Evolutionary conservation across 352 stramenopile species (phyloP).

Genomic region (Pythium monospermum): DNA sequence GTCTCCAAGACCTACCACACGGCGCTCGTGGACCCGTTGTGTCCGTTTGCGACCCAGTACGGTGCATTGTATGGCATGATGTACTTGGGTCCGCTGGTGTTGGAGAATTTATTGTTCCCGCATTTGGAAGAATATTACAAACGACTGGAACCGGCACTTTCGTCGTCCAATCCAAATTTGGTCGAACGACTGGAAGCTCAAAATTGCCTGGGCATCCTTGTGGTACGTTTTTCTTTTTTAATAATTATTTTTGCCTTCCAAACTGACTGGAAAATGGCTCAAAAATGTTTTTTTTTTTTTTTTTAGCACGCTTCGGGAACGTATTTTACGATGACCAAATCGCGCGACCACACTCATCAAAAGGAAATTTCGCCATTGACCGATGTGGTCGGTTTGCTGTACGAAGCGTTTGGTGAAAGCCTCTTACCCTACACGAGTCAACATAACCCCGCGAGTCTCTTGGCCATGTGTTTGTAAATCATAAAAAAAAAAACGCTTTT

Average conservation of each 20-base stretch:
- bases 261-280: too few relatives aligned
- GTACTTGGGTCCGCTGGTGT: conserved; percentile 85
- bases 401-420: conserved; percentile 77
- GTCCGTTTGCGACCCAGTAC: conserved; percentile 87
- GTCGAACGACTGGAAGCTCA: conserved; percentile 80
- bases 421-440: conserved; percentile 72
- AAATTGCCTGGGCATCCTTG: conserved; percentile 82
- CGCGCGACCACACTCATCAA: conserved; percentile 11
- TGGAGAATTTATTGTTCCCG: conserved; percentile 92
- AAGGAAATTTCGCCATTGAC: conserved; percentile 30
- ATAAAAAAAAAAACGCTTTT: not conserved
- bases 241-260: too few relatives aligned
- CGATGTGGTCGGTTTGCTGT: conserved; percentile 53
- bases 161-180: conserved; percentile 65
- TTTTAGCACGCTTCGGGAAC: conserved; percentile 67
- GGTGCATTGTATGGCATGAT: conserved; percentile 86
- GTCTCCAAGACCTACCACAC: conserved; percentile 90
- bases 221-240: conserved; percentile 51
- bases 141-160: conserved; percentile 74
- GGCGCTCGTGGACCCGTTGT: conserved; percentile 70
- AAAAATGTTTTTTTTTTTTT: too few relatives aligned
- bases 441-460: conserved; percentile 7
- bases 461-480: conserved; percentile 16
- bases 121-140: conserved; percentile 86
- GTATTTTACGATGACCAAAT: conserved; percentile 73